Evolutionary conservation across 192 early-diverging fungal species (phyloP).

Genomic region (Jimgerdemannia flammicorona): DNA sequence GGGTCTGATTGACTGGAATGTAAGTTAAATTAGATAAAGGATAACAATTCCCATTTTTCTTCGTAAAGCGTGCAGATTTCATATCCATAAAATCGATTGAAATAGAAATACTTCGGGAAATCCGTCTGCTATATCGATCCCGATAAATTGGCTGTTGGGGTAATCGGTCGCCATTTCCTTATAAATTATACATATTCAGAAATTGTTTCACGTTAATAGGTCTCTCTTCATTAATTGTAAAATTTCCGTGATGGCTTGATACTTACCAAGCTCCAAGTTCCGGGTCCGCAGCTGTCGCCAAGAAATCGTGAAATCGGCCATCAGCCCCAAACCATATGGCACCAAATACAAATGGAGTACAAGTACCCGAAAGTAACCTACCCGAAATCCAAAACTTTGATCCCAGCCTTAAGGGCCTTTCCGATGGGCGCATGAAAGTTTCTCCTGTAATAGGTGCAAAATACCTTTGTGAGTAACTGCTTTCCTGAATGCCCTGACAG

Average conservation of each 20-base stretch:
- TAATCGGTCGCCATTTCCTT: conserved; percentile 24
- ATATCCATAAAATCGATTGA: too few species aligned
- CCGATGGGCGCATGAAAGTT: background rate
- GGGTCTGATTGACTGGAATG: background rate
- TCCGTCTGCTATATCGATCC: conserved; percentile 15
- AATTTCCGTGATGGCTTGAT: too few species aligned
- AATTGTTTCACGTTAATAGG: background rate
- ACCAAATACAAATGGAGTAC: too few species aligned
- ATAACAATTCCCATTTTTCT: too few species aligned
- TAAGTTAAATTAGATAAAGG: background rate
- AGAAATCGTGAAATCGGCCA: too few species aligned
- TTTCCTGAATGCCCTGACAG: background rate
- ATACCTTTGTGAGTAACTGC: background rate
- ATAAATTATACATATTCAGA: background rate
- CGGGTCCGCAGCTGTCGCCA: too few species aligned
- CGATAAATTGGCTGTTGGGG: conserved; percentile 13
- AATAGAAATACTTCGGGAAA: background rate
- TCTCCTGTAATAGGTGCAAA: background rate
- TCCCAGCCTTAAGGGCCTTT: background rate
- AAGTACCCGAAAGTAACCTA: conserved; percentile 1
- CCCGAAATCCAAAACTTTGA: conserved; percentile 22
- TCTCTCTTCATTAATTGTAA: background rate
- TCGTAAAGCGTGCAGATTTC: too few species aligned
- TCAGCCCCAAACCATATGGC: too few species aligned
- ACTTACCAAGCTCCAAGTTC: too few species aligned